Percentiles rank a stretch among this genome's conserved stretches.
phyloP scores from a whole-genome alignment of 2,329 filamentous ascomycete species.

The Didymella sp. region DNA sequence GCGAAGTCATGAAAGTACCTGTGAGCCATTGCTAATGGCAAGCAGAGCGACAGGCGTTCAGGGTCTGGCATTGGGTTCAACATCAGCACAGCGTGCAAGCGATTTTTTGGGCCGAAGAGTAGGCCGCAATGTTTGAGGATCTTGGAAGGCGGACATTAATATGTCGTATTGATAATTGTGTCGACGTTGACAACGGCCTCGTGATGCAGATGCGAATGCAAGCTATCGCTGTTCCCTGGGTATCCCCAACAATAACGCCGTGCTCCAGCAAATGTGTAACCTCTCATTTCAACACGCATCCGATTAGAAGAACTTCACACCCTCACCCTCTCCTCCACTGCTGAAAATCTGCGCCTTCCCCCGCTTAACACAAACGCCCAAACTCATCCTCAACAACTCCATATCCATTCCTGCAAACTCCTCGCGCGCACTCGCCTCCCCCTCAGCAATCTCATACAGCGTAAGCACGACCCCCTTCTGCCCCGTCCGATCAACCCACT shows the following conservation, averaged over 20 bases:
- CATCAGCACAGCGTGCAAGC: constrained; percentile 22
- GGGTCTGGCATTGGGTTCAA: constrained; percentile 19
- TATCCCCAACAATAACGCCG: constrained; percentile 19
- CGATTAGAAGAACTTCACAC: constrained; percentile 90
- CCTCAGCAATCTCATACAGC: constrained; percentile 87
- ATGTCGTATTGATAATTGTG: constrained; percentile 4
- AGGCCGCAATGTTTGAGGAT: constrained; percentile 8
- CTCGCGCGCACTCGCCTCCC: constrained; percentile 73
- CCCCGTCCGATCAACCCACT: constrained; percentile 83
- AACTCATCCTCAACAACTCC: constrained; percentile 78
- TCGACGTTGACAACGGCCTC: not conserved
- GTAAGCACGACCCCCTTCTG: constrained; percentile 91
- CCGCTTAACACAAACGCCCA: constrained; percentile 83
- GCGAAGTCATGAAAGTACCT: constrained; percentile 21
- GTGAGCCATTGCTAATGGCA: constrained; percentile 15
- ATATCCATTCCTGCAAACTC: constrained; percentile 90
- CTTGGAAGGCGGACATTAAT: constrained; percentile 3
- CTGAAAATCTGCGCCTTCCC: constrained; percentile 93
- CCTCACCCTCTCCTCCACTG: constrained; percentile 69
- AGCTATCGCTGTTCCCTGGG: not conserved
- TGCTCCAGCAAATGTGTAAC: constrained; percentile 4
- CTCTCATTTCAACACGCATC: not conserved
- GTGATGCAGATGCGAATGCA: not conserved
- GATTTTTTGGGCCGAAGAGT: constrained; percentile 12
- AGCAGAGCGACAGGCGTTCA: constrained; percentile 30